A percentile compares a stretch with the other conserved stretches of the same genome.
phyloP scores from a whole-genome alignment of 2,329 filamentous ascomycete species.

The Xylariaceae sp. region DNA sequence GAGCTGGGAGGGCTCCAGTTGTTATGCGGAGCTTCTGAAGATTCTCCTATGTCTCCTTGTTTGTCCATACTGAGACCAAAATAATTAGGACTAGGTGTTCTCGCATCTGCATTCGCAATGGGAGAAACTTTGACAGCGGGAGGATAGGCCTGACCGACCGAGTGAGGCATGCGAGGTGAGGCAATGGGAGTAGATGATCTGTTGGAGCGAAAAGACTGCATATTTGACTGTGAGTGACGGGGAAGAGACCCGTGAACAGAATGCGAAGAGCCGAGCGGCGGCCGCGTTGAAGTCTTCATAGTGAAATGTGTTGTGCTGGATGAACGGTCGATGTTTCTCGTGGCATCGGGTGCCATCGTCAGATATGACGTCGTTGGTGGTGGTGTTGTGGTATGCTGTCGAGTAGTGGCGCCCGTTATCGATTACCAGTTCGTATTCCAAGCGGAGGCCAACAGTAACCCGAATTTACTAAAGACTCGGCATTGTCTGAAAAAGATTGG shows the following conservation, averaged over 20 bases:
- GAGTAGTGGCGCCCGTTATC: constrained; percentile 3
- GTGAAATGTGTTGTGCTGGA: constrained; percentile 30
- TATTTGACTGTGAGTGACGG: constrained; percentile 39
- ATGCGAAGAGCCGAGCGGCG: constrained; percentile 29
- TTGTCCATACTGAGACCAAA: constrained; percentile 73
- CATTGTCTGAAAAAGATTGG: neutral
- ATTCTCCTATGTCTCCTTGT: constrained; percentile 59
- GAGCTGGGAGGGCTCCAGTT: constrained; percentile 75
- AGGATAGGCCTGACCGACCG: constrained; percentile 54
- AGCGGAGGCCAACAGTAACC: neutral
- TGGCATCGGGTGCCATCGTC: constrained; percentile 28
- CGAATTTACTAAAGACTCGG: neutral
- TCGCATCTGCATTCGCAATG: constrained; percentile 32
- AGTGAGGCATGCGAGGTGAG: constrained; percentile 51
- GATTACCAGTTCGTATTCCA: neutral
- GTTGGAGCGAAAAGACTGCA: constrained; percentile 39
- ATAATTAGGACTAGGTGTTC: constrained; percentile 75
- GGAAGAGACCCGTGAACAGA: constrained; percentile 25
- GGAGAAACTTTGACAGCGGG: constrained; percentile 45
- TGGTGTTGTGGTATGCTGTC: constrained; percentile 3
- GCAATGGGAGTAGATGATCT: constrained; percentile 50
- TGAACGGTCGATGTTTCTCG: constrained; percentile 28
- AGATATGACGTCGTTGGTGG: constrained; percentile 26
- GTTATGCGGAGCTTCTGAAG: constrained; percentile 60
- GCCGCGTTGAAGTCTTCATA: constrained; percentile 34